Evolutionary conservation across 1,284 basidiomycete species (phyloP), one percentile per base, ranked within the genome.

Genomic region (Tylopilus sp.): DNA sequence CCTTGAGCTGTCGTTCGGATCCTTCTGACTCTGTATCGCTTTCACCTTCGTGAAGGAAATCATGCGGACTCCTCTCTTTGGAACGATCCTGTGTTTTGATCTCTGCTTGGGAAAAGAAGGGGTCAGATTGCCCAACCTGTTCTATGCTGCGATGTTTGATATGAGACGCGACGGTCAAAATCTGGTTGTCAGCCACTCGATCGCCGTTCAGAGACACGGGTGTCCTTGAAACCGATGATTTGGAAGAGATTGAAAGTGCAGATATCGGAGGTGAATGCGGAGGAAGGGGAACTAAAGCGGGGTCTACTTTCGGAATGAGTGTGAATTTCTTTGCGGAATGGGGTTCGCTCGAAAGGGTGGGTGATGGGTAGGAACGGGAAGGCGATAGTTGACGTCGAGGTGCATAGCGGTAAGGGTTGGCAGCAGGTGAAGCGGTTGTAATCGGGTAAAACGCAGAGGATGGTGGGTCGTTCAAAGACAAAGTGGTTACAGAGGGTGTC

Each of bases 211-310:
- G 57, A 1, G 76, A 74, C 11, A 63, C 52, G 2, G 80, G 77
- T 0, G 78, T 78, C n/a, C 67, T 71, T 1, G 82, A 83, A 7
- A 75, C 69, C 3, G 82, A 83, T 3, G 83, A 87, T 17, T 71
- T 76, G 1, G 86, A 86, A 17, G 86, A 88, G 57, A 82, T 78
- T 0, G 86, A 89, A 14, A 88, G 53, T 0, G 81, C 73, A 17
- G 87, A 89, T 31, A 73, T 69, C 0, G 85, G 82, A 10, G 86
- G 86, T 2, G 86, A 88, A 53, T 81, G 74, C 1, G 82, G 76
- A 6, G 83, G 81, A 4, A 82, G 68, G 26, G 81, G 81, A 50
- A 82, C 74, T 1, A 70, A 66, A 7, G 72, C 57, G 1, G 81
- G 77, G 52, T 83, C 81, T n/a, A 78, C 71, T 53, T 73, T 80